Conservation (phyloP, 192 early-diverging fungal genomes). For the Umbelopsis sp. region DNA sequence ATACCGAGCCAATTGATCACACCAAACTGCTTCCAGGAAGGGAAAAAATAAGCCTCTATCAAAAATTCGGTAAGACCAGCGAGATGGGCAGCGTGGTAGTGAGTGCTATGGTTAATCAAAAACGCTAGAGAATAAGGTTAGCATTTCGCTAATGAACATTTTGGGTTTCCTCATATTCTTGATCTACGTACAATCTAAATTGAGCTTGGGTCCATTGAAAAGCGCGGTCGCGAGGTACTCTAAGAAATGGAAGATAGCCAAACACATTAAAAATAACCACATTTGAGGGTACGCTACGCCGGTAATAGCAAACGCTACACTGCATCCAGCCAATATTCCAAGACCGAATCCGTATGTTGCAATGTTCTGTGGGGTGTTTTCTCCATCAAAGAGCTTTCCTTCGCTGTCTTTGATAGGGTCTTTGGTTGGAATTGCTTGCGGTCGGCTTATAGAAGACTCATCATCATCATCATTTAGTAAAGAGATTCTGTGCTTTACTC, state of each 20-base stretch:
- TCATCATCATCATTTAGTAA: background rate
- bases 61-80: constrained; percentile 70
- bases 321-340: constrained; percentile 62
- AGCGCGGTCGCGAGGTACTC: constrained; percentile 90
- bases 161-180: background rate
- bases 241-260: constrained; percentile 80
- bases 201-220: constrained; percentile 69
- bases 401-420: constrained; percentile 24
- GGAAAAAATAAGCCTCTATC: constrained; percentile 66
- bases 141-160: background rate
- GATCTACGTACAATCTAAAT: constrained; percentile 65
- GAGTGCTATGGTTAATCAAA: constrained; percentile 70
- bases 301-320: constrained; percentile 42
- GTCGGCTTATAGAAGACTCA: background rate
- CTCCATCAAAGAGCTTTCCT: constrained; percentile 49
- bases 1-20: constrained; percentile 45
- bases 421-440: constrained; percentile 19
- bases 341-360: constrained; percentile 71
- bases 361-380: constrained; percentile 82
- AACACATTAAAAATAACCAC: constrained; percentile 60
- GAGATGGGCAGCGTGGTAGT: constrained; percentile 72
- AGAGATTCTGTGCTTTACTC: background rate
- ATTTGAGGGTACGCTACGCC: constrained; percentile 36
- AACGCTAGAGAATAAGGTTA: constrained; percentile 55
- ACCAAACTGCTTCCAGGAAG: constrained; percentile 51